Conservation (phyloP, 2,329 filamentous ascomycete genomes). For the Paracoccidioides brasiliensis region DNA sequence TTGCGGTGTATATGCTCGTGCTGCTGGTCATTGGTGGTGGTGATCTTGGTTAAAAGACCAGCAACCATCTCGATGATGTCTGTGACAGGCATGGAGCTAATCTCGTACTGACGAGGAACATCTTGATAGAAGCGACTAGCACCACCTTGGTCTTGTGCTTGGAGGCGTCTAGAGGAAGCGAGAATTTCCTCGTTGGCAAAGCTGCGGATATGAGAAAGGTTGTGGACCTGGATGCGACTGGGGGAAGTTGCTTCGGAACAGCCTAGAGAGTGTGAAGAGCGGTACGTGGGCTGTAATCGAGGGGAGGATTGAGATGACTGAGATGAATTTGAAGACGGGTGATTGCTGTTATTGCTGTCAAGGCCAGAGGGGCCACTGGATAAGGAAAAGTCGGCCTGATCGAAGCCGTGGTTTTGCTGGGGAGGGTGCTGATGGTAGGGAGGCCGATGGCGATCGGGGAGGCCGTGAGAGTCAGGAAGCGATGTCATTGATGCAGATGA, state of each 20-base stretch:
- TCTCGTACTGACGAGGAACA: conserved; percentile 61
- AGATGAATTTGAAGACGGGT: background rate
- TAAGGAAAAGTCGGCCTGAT: background rate
- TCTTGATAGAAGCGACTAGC: conserved; percentile 27
- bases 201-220: conserved; percentile 80
- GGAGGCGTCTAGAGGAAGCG: conserved; percentile 35
- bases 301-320: conserved; percentile 33
- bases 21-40: conserved; percentile 86
- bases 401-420: conserved; percentile 9
- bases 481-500: conserved; percentile 38
- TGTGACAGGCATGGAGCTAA: conserved; percentile 91
- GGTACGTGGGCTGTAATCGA: conserved; percentile 32
- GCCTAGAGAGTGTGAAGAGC: conserved; percentile 31
- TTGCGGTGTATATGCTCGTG: conserved; percentile 79
- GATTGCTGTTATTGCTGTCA: background rate
- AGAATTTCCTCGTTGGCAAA: conserved; percentile 68
- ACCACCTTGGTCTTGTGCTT: background rate
- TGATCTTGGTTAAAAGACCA: conserved; percentile 90
- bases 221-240: conserved; percentile 63
- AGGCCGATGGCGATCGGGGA: background rate
- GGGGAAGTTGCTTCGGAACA: conserved; percentile 36
- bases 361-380: background rate
- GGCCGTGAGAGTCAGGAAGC: conserved; percentile 10
- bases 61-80: conserved; percentile 99
- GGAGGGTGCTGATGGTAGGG: conserved; percentile 10